phyloP scores from a whole-genome alignment of 2,329 filamentous ascomycete species.

The Paecilomyces sp. region DNA sequence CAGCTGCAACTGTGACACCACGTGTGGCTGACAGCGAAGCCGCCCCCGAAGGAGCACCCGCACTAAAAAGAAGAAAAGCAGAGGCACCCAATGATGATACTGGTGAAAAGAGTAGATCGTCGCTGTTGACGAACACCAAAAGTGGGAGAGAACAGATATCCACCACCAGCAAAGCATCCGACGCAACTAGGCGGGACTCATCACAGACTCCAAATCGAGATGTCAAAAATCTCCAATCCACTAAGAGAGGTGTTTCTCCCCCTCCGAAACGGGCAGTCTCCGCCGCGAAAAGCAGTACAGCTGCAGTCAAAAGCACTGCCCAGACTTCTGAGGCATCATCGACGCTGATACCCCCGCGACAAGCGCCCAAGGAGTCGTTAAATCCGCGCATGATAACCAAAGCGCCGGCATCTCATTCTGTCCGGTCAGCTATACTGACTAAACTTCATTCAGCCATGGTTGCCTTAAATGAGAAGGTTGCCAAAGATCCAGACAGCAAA shows the following conservation, averaged over 20 bases:
- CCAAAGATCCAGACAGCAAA: constrained; percentile 20
- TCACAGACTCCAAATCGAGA: constrained; percentile 7
- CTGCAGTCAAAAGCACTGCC: neutral
- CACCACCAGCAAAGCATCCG: constrained; percentile 9
- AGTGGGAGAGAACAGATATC: constrained; percentile 1
- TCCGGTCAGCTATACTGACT: constrained; percentile 34
- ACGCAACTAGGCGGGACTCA: neutral
- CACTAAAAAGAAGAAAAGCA: constrained; percentile 23
- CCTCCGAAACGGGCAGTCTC: constrained; percentile 13
- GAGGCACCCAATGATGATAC: constrained; percentile 2
- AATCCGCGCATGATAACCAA: constrained; percentile 40
- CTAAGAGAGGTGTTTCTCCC: constrained; percentile 20
- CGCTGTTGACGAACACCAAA: neutral
- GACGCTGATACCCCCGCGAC: constrained; percentile 16
- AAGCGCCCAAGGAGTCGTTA: constrained; percentile 33
- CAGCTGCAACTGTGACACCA: constrained; percentile 12
- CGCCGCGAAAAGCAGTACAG: neutral
- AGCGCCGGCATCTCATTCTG: constrained; percentile 35
- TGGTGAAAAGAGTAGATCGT: neutral
- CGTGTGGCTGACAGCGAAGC: neutral
- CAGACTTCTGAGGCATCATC: neutral
- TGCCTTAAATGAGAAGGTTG: constrained; percentile 31
- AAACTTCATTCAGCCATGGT: constrained; percentile 39
- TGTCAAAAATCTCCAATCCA: constrained; percentile 13
- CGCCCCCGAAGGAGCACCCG: constrained; percentile 9